These are phyloP conservation scores for Neurospora sp. DNA, from an alignment of 495 filamentous ascomycete genomes.

Conservation along the genomic window DNA sequence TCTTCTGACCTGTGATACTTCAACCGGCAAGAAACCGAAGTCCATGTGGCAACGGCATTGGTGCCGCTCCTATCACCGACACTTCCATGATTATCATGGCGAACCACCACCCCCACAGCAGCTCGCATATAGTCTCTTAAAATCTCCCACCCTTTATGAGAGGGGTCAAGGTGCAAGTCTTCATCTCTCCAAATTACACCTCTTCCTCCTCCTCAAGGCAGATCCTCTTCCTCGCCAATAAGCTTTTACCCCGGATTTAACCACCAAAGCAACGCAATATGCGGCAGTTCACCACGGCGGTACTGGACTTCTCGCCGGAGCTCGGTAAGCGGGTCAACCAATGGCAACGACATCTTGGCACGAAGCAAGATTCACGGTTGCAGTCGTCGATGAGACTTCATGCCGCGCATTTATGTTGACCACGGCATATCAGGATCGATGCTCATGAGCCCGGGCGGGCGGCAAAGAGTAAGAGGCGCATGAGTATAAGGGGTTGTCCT, in stretches of 20 bases:
- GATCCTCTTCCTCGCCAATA: not conserved
- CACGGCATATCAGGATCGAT: not conserved
- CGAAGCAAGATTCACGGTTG: not conserved
- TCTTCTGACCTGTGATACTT: not conserved
- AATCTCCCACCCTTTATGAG: not conserved
- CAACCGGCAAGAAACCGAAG: not conserved
- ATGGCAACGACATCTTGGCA: not conserved
- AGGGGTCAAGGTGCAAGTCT: not conserved
- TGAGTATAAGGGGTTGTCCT: not conserved
- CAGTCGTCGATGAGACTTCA: not conserved
- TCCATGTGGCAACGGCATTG: not conserved
- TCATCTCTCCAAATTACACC: not conserved
- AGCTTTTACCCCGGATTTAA: constrained; percentile 5
- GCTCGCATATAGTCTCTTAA: not conserved
- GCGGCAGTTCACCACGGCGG: constrained; percentile 1
- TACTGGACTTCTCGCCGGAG: not conserved
- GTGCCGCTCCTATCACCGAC: not conserved
- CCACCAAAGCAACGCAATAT: constrained; percentile 3
- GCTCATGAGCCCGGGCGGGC: not conserved
- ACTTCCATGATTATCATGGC: not conserved
- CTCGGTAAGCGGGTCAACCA: not conserved
- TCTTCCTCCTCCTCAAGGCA: not conserved
- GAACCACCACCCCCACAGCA: not conserved
- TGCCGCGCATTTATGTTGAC: not conserved
- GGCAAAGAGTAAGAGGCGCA: not conserved